Conservation (phyloP, 331 rosid species). For the Rosa hybrid region DNA sequence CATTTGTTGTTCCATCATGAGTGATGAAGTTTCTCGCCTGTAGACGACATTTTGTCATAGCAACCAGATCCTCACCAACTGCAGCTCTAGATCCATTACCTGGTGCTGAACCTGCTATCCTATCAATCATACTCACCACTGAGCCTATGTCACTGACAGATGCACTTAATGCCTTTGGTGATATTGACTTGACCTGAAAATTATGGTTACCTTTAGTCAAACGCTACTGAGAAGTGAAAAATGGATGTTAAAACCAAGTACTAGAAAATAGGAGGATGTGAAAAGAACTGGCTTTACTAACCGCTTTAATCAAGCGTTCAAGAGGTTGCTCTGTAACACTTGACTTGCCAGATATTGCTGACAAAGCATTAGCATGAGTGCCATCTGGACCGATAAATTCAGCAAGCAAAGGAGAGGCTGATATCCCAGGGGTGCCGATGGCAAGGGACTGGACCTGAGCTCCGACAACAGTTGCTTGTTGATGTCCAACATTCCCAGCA, state of each 20-base stretch:
- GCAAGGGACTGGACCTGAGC: slow-evolving; percentile 85
- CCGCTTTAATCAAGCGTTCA: slow-evolving; percentile 83
- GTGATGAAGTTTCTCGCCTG: slow-evolving; percentile 69
- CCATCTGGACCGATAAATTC: slow-evolving; percentile 84
- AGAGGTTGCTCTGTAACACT: slow-evolving; percentile 82
- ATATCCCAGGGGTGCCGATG: slow-evolving; percentile 94
- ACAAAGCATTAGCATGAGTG: slow-evolving; percentile 52
- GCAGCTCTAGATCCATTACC: slow-evolving; percentile 98
- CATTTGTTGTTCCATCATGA: slow-evolving; percentile 70
- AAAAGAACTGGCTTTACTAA: slow-evolving; percentile 48
- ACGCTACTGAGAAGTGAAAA: background rate
- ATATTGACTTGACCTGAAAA: slow-evolving; percentile 81
- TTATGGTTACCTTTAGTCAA: slow-evolving; percentile 15
- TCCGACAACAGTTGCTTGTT: slow-evolving; percentile 51
- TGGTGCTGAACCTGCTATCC: slow-evolving; percentile 94
- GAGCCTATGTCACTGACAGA: slow-evolving; percentile 82
- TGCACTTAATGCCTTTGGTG: slow-evolving; percentile 60
- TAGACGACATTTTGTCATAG: slow-evolving; percentile 85
- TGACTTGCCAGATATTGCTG: slow-evolving; percentile 64
- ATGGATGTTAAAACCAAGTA: background rate
- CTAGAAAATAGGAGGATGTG: slow-evolving; percentile 13
- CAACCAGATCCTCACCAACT: slow-evolving; percentile 94
- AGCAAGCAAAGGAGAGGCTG: slow-evolving; percentile 95
- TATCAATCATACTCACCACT: slow-evolving; percentile 88
- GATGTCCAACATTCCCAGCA: slow-evolving; percentile 69